Conservation (phyloP, 495 filamentous ascomycete species). For the Podospora comata region DNA sequence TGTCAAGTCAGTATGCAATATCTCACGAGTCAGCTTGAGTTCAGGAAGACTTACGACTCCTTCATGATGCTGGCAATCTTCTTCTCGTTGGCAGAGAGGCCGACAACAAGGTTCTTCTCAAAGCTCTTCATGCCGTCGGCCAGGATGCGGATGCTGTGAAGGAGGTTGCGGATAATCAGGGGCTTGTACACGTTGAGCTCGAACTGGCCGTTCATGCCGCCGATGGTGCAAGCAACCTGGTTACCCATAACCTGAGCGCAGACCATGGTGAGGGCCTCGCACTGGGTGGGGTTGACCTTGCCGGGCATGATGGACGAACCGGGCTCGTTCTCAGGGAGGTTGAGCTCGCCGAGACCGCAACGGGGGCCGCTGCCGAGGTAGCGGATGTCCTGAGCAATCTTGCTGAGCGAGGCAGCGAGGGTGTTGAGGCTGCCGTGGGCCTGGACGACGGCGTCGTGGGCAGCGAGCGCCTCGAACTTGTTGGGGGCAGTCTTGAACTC, state of each 20-base stretch:
- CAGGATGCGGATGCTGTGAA: conserved; percentile 84
- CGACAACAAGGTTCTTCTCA: conserved; percentile 85
- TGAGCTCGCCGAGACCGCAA: conserved; percentile 90
- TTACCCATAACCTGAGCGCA: conserved; percentile 98
- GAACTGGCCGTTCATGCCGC: conserved; percentile 97
- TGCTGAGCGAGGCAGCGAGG: conserved; percentile 86
- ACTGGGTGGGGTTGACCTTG: conserved; percentile 99
- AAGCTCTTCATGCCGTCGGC: conserved; percentile 92
- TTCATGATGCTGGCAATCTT: conserved; percentile 83
- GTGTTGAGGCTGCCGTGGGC: conserved; percentile 92
- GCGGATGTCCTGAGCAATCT: conserved; percentile 97
- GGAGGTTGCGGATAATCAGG: conserved; percentile 86
- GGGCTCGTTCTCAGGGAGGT: conserved; percentile 95
- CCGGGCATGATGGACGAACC: conserved; percentile 98
- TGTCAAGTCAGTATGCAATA: background rate
- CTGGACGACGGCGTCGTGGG: conserved; percentile 94
- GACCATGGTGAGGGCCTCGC: conserved; percentile 96
- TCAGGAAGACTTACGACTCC: conserved; percentile 58
- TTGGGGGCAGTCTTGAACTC: conserved; percentile 96
- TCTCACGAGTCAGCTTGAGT: conserved; percentile 5
- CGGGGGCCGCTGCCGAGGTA: conserved; percentile 95
- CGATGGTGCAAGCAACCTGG: conserved; percentile 83
- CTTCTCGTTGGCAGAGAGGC: conserved; percentile 88
- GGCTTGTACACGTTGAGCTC: conserved; percentile 99
- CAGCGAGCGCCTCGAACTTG: conserved; percentile 98